These are phyloP conservation scores for Trichophyton equinum DNA, from an alignment of 2,329 filamentous ascomycete genomes.

Conservation along the genomic window DNA sequence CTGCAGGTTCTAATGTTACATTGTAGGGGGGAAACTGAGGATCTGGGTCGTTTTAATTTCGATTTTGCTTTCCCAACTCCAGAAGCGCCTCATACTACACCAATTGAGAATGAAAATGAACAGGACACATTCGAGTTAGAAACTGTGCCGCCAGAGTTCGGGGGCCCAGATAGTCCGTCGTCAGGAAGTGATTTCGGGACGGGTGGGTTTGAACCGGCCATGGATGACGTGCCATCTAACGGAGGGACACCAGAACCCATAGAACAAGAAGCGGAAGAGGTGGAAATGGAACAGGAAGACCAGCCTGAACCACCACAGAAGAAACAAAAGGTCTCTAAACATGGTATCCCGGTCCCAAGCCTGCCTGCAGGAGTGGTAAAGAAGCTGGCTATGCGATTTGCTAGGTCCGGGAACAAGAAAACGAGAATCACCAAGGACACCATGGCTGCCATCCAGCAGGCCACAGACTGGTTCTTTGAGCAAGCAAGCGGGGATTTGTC, in stretches of 20 bases:
- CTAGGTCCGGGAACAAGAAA: slow-evolving; percentile 54
- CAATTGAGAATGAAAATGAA: slow-evolving; percentile 26
- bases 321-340: slow-evolving; percentile 47
- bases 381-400: slow-evolving; percentile 50
- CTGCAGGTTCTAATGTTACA: slow-evolving; percentile 3
- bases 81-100: slow-evolving; percentile 16
- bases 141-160: slow-evolving; percentile 18
- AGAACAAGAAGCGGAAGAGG: slow-evolving; percentile 6
- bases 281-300: slow-evolving; percentile 8
- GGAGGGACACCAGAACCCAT: neutral
- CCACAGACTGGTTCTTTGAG: slow-evolving; percentile 86
- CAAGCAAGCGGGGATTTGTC: slow-evolving; percentile 69
- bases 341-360: slow-evolving; percentile 64
- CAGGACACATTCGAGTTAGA: slow-evolving; percentile 25
- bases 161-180: slow-evolving; percentile 17
- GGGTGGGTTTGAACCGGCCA: slow-evolving; percentile 23
- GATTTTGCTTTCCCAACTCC: slow-evolving; percentile 32
- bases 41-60: slow-evolving; percentile 31
- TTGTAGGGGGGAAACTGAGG: slow-evolving; percentile 32
- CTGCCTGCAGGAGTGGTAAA: slow-evolving; percentile 64
- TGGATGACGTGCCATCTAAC: slow-evolving; percentile 13
- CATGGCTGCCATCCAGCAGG: slow-evolving; percentile 61
- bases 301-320: slow-evolving; percentile 14
- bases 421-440: slow-evolving; percentile 61
- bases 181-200: slow-evolving; percentile 20